These are phyloP conservation scores for Lepidium aucheri DNA, from an alignment of 345 rosid species.

Conservation along the genomic window DNA sequence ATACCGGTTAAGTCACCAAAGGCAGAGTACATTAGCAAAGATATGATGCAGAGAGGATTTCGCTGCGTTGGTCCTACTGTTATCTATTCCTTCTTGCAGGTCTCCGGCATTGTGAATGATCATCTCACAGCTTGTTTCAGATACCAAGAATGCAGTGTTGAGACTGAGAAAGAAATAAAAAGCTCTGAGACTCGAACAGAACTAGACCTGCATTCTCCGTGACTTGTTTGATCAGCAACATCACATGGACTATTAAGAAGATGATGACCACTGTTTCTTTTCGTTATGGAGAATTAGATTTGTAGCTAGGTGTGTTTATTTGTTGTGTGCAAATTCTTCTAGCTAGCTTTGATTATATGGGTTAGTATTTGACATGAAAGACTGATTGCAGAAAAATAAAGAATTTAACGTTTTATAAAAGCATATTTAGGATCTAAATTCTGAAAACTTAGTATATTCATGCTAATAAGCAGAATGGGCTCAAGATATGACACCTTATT, in stretches of 20 bases:
- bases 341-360: constrained; percentile 14
- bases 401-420: not conserved
- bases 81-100: constrained; percentile 86
- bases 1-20: constrained; percentile 84
- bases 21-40: constrained; percentile 82
- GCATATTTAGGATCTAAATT: not conserved
- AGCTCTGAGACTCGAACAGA: constrained; percentile 20
- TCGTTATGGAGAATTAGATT: constrained; percentile 1
- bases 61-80: constrained; percentile 88
- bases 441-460: not conserved
- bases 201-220: not conserved
- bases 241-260: not conserved
- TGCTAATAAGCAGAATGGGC: not conserved
- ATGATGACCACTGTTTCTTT: constrained; percentile 5
- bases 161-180: constrained; percentile 17
- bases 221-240: not conserved
- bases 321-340: constrained; percentile 9
- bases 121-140: constrained; percentile 73
- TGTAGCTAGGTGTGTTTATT: constrained; percentile 10
- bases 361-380: constrained; percentile 2
- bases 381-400: constrained; percentile 6
- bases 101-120: constrained; percentile 66
- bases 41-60: constrained; percentile 88
- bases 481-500: not conserved
- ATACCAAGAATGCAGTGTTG: constrained; percentile 46